phyloP scores from a whole-genome alignment of 1,139 yeast species.

The Kodamaea plutei region DNA sequence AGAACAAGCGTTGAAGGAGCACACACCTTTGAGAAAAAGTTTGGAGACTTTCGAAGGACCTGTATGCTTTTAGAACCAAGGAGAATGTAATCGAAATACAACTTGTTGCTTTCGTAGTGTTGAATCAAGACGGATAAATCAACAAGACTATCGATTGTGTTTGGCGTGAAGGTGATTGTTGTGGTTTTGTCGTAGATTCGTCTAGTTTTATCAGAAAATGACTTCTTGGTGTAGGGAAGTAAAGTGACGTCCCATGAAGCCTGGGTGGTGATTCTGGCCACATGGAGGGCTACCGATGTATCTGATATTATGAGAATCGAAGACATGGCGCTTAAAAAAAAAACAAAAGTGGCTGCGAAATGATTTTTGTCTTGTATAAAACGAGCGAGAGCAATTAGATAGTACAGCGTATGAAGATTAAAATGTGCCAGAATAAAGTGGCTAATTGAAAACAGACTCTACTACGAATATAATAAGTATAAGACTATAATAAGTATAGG shows the following conservation, averaged over 20 bases:
- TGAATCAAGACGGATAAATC: constrained; percentile 6
- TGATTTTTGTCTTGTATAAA: too few species aligned
- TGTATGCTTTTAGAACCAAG: constrained; percentile 6
- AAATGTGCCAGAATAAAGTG: too few species aligned
- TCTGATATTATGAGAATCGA: constrained; percentile 11
- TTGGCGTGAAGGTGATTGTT: constrained; percentile 2
- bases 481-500: too few species aligned
- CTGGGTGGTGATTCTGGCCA: constrained; percentile 5
- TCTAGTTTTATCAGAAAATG: background rate
- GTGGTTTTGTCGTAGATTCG: background rate
- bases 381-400: too few species aligned
- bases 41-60: constrained; percentile 4
- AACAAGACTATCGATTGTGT: constrained; percentile 4
- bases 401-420: too few species aligned
- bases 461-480: too few species aligned
- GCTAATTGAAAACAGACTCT: too few species aligned
- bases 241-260: constrained; percentile 7
- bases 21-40: constrained; percentile 3
- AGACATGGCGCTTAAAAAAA: background rate
- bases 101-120: background rate
- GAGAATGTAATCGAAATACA: constrained; percentile 6
- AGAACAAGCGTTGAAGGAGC: constrained; percentile 5
- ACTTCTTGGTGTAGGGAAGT: constrained; percentile 9
- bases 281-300: constrained; percentile 7
- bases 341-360: background rate